Conservation (phyloP, 345 rosid genomes). For the Mercurialis annua region DNA sequence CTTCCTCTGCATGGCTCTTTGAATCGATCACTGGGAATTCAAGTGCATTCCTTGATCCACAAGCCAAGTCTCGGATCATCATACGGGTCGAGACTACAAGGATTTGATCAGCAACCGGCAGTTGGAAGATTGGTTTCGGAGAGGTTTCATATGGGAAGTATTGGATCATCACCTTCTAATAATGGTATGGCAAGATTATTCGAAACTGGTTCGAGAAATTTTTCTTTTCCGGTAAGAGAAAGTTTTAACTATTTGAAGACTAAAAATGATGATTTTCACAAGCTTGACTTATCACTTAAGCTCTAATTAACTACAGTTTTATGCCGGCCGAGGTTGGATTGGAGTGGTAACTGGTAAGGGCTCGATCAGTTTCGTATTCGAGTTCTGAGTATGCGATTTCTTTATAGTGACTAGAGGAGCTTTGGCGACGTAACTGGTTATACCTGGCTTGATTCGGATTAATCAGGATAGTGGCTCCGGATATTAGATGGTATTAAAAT, state of each 20-base stretch:
- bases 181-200: constrained; percentile 37
- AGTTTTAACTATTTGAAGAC: constrained; percentile 42
- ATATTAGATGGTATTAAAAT: too few species aligned
- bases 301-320: constrained; percentile 38
- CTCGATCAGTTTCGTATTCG: too few species aligned
- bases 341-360: too few species aligned
- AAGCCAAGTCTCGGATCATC: constrained; percentile 37
- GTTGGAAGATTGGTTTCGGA: constrained; percentile 37
- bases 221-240: constrained; percentile 31
- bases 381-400: too few species aligned
- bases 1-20: constrained; percentile 70
- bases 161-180: constrained; percentile 30
- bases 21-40: constrained; percentile 59
- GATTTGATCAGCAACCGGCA: constrained; percentile 42
- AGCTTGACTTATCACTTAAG: constrained; percentile 91
- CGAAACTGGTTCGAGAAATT: constrained; percentile 26
- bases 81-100: constrained; percentile 35
- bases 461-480: too few species aligned
- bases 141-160: constrained; percentile 19
- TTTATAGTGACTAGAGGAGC: too few species aligned
- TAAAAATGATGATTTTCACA: constrained; percentile 57
- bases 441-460: too few species aligned
- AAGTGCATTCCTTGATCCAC: constrained; percentile 64
- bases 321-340: too few species aligned
- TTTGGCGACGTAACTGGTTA: too few species aligned